Base-by-base conservation (phyloP, 1,284 basidiomycete genomes). In the Ganoderma multipileum region DNA sequence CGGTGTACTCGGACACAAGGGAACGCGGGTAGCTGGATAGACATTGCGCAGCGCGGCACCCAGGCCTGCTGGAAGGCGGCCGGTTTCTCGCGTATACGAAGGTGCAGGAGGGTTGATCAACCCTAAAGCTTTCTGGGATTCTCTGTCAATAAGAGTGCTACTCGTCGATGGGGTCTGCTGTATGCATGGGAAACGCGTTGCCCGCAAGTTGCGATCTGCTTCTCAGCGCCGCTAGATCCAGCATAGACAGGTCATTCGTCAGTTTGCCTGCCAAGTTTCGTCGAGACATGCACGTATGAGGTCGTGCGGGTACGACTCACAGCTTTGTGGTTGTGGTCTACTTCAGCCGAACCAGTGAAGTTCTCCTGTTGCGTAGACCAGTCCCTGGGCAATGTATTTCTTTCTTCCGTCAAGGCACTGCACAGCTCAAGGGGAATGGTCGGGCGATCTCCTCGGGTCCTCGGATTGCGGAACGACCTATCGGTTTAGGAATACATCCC, bases 1-100 rank as follows among this genome's bases (percentile, higher is more conserved):
- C 23, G 58, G 65, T 36, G 54, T 44, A 42, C 28, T 61, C 54
- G 58, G 42, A 12, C 30, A 69, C 62, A 26, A 41, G 38, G 33
- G 54, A 58, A 18, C 14, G 1, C 11, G 55, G 33, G 55, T 23
- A 38, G 3, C 33, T n/a, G 38, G 33, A 38, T 38, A 18, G 28
- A 20, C 52, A 55, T 14, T 55, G 52, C 14, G 52, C 58, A 28
- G 23, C 36, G 30, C 33, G 20, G 33, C 5, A 28, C 6, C 30
- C 30, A 38, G 55, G 20, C 55, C 8, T 38, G 55, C 36, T 7
- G 7, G 3, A 20, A 16, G 33, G 55, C 36, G 18, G 28, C 20
- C 18, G 9, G 30, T 6, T 3, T 20, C 2, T 59, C 57, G 33
- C 14, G 20, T 30, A 36, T 38, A 4, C 57, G 9, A 42, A 11